Evolutionary conservation across 1,284 basidiomycete genomes (phyloP), one percentile per base, ranked within the genome.

Genomic region (Acaromyces ingoldii): DNA sequence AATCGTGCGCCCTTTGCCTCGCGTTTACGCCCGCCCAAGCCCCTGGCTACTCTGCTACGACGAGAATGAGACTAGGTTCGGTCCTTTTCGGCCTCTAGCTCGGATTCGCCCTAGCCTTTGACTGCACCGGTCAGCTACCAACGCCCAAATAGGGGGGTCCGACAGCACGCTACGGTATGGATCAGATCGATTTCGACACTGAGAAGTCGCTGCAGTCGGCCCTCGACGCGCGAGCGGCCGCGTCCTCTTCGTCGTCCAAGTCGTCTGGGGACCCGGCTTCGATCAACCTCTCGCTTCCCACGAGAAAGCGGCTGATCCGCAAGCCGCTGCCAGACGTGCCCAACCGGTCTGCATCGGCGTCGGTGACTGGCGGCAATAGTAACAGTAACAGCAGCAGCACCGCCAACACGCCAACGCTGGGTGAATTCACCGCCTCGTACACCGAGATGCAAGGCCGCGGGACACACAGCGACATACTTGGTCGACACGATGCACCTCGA

Each of bases 321-420:
- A 68, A 68, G 45, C 64, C 66, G 2, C 50, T 68, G n/a, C 66
- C 66, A 1, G 53, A 58, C 29, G 31, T 66, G 10, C 66, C 66
- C n/a, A 42, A 49, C 3, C 9, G 39, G 17, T 34, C 49, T 30
- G 4, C 43, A n/a, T n/a, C n/a, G n/a, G n/a, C n/a, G n/a, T n/a
- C n/a, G n/a, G n/a, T 26, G 13, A 37, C 7, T 17, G 30, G 24
- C 28, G 36, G 13, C 6, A 7, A 3, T 3, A 17, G 17, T 17
- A 17, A 37, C 17, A 17, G 17, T 17, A 37, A 37, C 4, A 37
- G 24, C 36, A 17, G 17, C 17, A 37, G 7, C 17, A 6, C 36
- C 3, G 36, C 17, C 7, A 4, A 4, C 4, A 37, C 17, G 6
- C 17, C 36, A 37, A 22, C 17, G 6, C 36, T 37, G 6, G n/a